Conservation (phyloP, 1,139 yeast species). For the Yamadazyma mexicana region DNA sequence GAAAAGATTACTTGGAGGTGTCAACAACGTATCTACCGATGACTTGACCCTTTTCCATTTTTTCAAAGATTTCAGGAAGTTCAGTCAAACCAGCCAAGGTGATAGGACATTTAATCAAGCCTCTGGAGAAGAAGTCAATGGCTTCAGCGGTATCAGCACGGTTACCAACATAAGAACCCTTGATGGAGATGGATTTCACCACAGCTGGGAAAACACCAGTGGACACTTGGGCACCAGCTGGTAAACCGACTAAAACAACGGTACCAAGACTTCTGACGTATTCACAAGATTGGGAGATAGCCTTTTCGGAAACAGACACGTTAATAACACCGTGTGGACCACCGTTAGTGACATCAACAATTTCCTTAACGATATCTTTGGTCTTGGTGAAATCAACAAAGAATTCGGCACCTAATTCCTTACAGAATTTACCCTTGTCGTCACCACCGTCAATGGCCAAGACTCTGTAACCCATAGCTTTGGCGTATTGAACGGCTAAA, state of each 20-base stretch:
- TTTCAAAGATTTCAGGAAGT: conserved; percentile 59
- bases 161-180: conserved; percentile 79
- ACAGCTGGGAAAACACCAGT: conserved; percentile 68
- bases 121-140: conserved; percentile 69
- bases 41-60: conserved; percentile 71
- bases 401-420: conserved; percentile 64
- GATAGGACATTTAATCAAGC: conserved; percentile 68
- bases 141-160: conserved; percentile 80
- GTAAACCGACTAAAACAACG: conserved; percentile 72
- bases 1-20: conserved; percentile 48
- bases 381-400: conserved; percentile 63
- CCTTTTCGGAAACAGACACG: conserved; percentile 70
- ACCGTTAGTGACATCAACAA: conserved; percentile 64
- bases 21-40: conserved; percentile 79
- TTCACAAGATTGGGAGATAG: conserved; percentile 61
- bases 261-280: conserved; percentile 71
- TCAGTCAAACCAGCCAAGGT: conserved; percentile 69
- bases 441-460: conserved; percentile 76
- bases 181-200: conserved; percentile 60
- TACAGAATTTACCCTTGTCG: conserved; percentile 59
- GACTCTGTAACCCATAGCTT: conserved; percentile 73
- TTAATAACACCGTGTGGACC: conserved; percentile 78
- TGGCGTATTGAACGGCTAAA: conserved; percentile 71
- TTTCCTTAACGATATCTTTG: conserved; percentile 57
- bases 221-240: conserved; percentile 67